Evolutionary conservation across 1,284 basidiomycete species (phyloP).

Genomic region (Tetrapyrgos nigripes): DNA sequence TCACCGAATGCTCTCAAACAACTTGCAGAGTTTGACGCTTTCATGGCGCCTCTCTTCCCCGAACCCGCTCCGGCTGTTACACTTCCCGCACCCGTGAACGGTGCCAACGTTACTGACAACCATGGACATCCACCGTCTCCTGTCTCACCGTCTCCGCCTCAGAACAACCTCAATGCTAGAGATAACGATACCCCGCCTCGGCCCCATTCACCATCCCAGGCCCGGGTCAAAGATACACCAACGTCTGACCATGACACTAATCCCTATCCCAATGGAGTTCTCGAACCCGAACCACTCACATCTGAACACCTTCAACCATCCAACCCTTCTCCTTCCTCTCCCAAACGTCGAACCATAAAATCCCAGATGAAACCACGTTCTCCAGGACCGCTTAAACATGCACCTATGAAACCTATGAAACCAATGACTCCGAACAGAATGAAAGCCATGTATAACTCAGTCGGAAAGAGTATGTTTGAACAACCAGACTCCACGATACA

Average conservation of each 20-base stretch:
- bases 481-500: neutral
- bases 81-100: neutral
- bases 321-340: neutral
- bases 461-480: neutral
- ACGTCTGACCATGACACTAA: too few relatives aligned
- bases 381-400: neutral
- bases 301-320: neutral
- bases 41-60: conserved; percentile 1
- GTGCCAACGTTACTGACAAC: neutral
- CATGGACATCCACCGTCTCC: neutral
- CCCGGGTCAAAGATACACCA: neutral
- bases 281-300: too few relatives aligned
- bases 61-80: neutral
- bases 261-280: too few relatives aligned
- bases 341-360: neutral
- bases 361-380: neutral
- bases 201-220: neutral
- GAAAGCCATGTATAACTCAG: neutral
- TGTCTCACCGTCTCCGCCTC: too few relatives aligned
- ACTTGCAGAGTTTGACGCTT: conserved; percentile 14
- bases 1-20: conserved; percentile 3
- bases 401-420: neutral
- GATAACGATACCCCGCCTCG: neutral
- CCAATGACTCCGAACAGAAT: neutral
- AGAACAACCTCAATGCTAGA: too few relatives aligned